phyloP scores from a whole-genome alignment of 2,329 filamentous ascomycete species.

The Colletotrichum truncatum region DNA sequence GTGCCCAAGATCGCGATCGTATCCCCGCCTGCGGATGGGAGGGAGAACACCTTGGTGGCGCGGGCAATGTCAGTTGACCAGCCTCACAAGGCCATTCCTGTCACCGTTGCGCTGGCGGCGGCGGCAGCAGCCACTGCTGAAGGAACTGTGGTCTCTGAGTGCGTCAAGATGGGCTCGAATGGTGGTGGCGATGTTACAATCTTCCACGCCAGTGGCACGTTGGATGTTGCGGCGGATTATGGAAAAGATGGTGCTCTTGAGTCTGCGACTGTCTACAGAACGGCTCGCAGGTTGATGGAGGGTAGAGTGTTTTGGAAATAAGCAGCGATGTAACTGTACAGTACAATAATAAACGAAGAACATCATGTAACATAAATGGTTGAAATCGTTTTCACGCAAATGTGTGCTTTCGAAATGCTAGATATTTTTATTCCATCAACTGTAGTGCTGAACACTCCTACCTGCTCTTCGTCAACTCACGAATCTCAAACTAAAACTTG shows the following conservation, averaged over 20 bases:
- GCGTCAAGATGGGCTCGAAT: conserved; percentile 30
- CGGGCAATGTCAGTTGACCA: conserved; percentile 64
- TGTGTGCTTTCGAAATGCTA: too few relatives aligned
- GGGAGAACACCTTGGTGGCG: conserved; percentile 41
- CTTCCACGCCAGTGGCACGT: conserved; percentile 55
- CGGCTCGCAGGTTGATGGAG: conserved; percentile 57
- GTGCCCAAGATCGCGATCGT: conserved; percentile 73
- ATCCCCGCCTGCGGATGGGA: conserved; percentile 47
- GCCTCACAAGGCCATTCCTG: conserved; percentile 64
- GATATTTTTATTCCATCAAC: too few relatives aligned
- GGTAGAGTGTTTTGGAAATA: conserved; percentile 45
- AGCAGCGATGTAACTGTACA: too few relatives aligned
- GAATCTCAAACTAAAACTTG: too few relatives aligned
- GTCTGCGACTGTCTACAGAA: conserved; percentile 54
- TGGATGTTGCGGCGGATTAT: conserved; percentile 52
- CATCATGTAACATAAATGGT: too few relatives aligned
- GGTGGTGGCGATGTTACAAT: conserved; percentile 46
- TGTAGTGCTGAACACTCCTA: too few relatives aligned
- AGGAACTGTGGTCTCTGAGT: conserved; percentile 47
- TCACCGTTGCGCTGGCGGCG: conserved; percentile 61
- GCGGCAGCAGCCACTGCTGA: conserved; percentile 56
- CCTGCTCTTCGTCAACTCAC: too few relatives aligned
- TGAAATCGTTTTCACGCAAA: too few relatives aligned
- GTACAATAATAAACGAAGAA: too few relatives aligned
- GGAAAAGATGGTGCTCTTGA: conserved; percentile 42